phyloP scores from a whole-genome alignment of 163 green algal genomes.

The Prototheca cutis region DNA sequence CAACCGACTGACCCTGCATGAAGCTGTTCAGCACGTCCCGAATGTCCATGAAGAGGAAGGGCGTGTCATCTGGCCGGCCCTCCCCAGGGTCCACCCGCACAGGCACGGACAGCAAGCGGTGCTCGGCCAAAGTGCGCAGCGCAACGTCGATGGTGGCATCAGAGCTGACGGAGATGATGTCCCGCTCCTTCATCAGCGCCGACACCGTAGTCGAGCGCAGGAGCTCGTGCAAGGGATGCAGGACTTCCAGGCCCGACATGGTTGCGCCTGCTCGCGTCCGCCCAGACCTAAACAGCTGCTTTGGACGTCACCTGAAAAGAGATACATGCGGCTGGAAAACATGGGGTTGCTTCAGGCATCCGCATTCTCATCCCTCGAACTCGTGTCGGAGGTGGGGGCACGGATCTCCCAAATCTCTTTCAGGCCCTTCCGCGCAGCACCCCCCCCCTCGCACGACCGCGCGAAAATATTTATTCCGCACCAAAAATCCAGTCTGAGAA shows the following conservation, averaged over 20 bases:
- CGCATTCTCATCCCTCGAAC: too few relatives aligned
- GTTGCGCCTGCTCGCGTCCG: neutral
- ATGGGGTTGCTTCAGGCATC: neutral
- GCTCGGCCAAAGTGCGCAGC: neutral
- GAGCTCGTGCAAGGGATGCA: neutral
- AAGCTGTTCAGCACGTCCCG: slow-evolving; percentile 16
- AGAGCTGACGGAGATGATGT: neutral
- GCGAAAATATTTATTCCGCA: too few relatives aligned
- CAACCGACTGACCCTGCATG: slow-evolving; percentile 1
- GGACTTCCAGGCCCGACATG: neutral
- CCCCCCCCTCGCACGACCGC: too few relatives aligned
- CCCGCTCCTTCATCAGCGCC: neutral
- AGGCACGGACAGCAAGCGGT: neutral
- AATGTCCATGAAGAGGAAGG: slow-evolving; percentile 17
- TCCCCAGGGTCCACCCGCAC: neutral
- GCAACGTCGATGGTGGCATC: neutral
- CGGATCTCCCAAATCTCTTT: neutral
- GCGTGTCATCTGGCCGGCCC: neutral
- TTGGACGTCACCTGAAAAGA: neutral
- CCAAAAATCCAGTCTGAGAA: too few relatives aligned
- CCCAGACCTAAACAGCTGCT: neutral
- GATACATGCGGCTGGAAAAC: neutral
- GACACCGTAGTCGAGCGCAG: neutral
- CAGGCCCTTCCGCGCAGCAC: too few relatives aligned
- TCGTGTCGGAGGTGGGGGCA: neutral